Base-by-base conservation (phyloP, 495 filamentous ascomycete species). In the Penicillium ochrochloron region DNA sequence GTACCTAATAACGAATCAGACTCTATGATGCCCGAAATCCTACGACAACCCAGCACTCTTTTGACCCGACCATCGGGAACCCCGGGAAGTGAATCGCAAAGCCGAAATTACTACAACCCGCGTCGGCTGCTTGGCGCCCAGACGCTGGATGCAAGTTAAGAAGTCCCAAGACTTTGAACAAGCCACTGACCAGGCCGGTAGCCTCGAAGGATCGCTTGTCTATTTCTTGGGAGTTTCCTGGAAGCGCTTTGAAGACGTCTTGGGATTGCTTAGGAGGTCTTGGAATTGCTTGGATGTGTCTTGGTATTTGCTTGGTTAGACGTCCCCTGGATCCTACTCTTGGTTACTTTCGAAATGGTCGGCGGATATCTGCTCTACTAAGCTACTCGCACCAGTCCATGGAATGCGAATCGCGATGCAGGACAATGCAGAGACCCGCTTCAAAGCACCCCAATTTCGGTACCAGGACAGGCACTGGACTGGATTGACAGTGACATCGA, bases 71-170 rank as follows among this genome's bases (percentile, higher is more conserved):
- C 48, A 52, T 44, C 25, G 57, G 41, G 29, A 60, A 37, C 41
- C 1, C 12, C 25, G 29, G 33, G 33, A 54, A 33, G 25, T n/a
- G 29, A 21, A 35, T 59, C 39, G 56, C 57, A 17, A 51, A 60
- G 41, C 41, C 15, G 23, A 34, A 46, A 29, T n/a, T 4, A 34
- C 10, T 31, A 33, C 27, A 41, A 23, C 53, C 33, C 31, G 19
- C 31, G 14, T 56, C 53, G 60, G 29, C 46, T 34, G 27, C 59
- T 61, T 61, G 59, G 57, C 57, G 57, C 57, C 42, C 44, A 60
- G 57, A 29, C 25, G 41, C 37, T n/a, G 15, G 33, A 60, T 27
- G 57, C 10, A 27, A 60, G 42, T 51, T 11, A 35, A 34, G 41
- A 51, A 60, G 31, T 25, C 46, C 29, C 31, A 56, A 56, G 29